Base-by-base conservation (phyloP, 768 basidiomycete genomes). In the Termitomyces sp. region DNA sequence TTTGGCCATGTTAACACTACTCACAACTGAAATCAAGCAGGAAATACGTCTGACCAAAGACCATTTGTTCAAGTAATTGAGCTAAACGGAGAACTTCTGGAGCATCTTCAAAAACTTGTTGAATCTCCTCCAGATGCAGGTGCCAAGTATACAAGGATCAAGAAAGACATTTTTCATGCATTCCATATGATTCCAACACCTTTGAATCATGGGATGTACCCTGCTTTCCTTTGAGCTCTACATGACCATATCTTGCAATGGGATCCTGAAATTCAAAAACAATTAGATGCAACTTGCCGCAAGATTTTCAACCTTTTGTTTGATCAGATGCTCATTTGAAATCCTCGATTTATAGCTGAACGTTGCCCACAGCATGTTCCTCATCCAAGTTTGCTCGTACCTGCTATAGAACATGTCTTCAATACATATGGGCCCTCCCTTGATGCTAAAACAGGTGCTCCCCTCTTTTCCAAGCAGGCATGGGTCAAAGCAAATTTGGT, bases 81-180 rank as follows among this genome's bases (percentile, higher is more conserved):
- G n/a, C 12, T 18, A 43, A 18, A 22, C 18, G 5, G 13, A 13
- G 45, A 47, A 15, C n/a, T 31, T n/a, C 3, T 47, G 5, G 5
- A 27, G 13, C 11, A 11, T 9, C 45, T 47, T 22, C 25, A 33
- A 47, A 20, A 47, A 31, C 25, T 47, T 6, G 32, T 47, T n/a
- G 20, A 29, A 9, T 27, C 45, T 12, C 45, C 45, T 22, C 23
- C 45, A 3, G 23, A 47, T 47, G 45, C 45, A 13, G 23, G 23
- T 9, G 9, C 29, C 10, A 11, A 47, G 16, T 32, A 50, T 22
- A 52, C 47, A 29, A 56, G 57, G n/a, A 56, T 59, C 22, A 61
- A 65, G 29, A 65, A 63, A 20, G 64, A 65, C 40, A 46, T 60
- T 6, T 63, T 62, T 32, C 64, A 65, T 50, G 65, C 58, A 13